These are phyloP conservation scores for Tarenaya hassleriana DNA, from an alignment of 345 rosid genomes.

Conservation along the genomic window DNA sequence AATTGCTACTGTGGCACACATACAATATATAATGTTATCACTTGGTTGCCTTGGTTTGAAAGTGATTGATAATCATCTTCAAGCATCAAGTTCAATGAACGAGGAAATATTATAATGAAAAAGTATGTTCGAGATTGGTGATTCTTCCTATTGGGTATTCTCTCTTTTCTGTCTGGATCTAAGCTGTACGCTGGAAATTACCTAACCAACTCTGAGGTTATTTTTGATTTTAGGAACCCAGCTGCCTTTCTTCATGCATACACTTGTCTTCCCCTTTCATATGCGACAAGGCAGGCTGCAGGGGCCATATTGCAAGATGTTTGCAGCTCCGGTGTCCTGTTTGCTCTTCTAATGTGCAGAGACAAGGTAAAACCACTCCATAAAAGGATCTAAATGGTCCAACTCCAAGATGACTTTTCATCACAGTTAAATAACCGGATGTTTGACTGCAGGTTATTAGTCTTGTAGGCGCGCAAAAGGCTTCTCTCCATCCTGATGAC, in stretches of 20 bases:
- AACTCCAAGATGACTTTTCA: not conserved
- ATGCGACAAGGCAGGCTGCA: constrained; percentile 73
- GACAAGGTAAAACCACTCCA: constrained; percentile 47
- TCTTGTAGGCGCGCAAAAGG: constrained; percentile 94
- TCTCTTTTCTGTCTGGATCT: constrained; percentile 4
- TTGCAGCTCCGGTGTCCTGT: constrained; percentile 82
- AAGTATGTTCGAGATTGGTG: no score
- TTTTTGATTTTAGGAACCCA: constrained; percentile 55
- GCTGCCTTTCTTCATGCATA: constrained; percentile 96
- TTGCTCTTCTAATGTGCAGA: constrained; percentile 79
- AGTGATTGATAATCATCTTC: not conserved
- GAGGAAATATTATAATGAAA: not conserved
- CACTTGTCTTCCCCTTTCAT: constrained; percentile 90
- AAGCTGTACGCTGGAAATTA: not conserved
- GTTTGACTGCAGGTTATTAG: constrained; percentile 66
- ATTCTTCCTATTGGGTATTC: constrained; percentile 11
- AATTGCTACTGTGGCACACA: not conserved
- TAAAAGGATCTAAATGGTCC: not conserved
- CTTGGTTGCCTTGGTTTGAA: not conserved
- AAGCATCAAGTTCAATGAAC: not conserved
- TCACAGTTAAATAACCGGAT: not conserved
- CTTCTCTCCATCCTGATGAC: constrained; percentile 98
- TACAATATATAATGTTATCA: not conserved
- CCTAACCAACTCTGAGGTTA: constrained; percentile 14
- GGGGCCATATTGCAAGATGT: constrained; percentile 87